Evolutionary conservation across 2,329 filamentous ascomycete genomes (phyloP), one percentile per base, ranked within the genome.

Genomic region (Dendrostoma leiphaemia): DNA sequence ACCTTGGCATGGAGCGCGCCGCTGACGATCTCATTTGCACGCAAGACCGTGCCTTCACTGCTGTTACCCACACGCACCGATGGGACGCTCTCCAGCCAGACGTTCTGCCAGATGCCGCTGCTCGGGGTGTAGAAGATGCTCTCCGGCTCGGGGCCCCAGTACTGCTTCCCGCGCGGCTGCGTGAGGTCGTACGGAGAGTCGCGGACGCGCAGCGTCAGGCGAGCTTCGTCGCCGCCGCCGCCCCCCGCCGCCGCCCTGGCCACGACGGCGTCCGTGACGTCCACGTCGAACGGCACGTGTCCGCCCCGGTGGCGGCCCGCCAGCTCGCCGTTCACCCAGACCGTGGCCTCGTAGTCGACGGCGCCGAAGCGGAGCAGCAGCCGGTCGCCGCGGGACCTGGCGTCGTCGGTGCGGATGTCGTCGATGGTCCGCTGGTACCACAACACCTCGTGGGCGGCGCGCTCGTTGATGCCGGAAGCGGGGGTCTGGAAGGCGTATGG

Each of bases 91-190:
- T 85, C 83, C 2, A 81, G 66, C 75, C 79, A 81, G 3, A 83
- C 80, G 15, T 69, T 74, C 64, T 83, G 80, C 80, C 80, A 83
- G 53, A 83, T 81, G 23, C 80, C 80, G 26, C 77, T 78, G 8
- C 78, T 79, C 0, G 80, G 80, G 1, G 78, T 82, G 62, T 83
- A 83, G 62, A 82, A 83, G 61, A 83, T 83, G 48, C 77, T 80
- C 64, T 85, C 81, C 0, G 82, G 80, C 65, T 82, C 74, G 1
- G 80, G 78, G 3, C 74, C 77, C 82, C 82, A 85, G 62, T 84
- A 85, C 66, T 89, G 85, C 65, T 89, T 89, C 0, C 85, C 85
- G 29, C 85, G 74, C 1, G 83, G 85, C 65, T 88, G 85, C 0
- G 80, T 78, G 7, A 87, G 69, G 56, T 88, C 85, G 56, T 79